These are phyloP conservation scores for Fusarium sp. DNA, from an alignment of 2,329 filamentous ascomycete species.

Conservation along the genomic window DNA sequence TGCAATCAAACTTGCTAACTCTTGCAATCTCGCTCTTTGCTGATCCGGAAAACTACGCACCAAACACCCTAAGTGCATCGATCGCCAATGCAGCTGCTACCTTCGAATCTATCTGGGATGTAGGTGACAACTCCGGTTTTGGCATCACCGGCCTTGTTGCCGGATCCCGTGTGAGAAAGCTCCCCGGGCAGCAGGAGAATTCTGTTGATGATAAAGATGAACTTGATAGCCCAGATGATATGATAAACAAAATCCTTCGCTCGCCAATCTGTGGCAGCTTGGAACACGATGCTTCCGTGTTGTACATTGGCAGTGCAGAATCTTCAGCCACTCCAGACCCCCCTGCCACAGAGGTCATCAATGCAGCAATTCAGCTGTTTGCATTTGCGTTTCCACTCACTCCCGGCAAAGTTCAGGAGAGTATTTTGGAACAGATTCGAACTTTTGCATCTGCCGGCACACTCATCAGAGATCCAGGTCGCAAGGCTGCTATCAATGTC, in stretches of 20 bases:
- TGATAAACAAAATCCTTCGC: constrained; percentile 71
- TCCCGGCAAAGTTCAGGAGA: constrained; percentile 92
- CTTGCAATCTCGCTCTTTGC: constrained; percentile 92
- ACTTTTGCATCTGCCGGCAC: constrained; percentile 86
- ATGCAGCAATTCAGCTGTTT: constrained; percentile 93
- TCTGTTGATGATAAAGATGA: constrained; percentile 61
- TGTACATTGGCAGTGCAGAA: constrained; percentile 72
- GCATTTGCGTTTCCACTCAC: constrained; percentile 92
- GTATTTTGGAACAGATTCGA: constrained; percentile 91
- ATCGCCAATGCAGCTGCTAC: constrained; percentile 91
- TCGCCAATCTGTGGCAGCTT: constrained; percentile 85
- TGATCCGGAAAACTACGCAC: constrained; percentile 88
- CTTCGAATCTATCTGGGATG: constrained; percentile 95
- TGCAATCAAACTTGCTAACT: constrained; percentile 92
- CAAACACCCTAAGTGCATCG: constrained; percentile 87
- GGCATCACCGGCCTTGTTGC: constrained; percentile 88
- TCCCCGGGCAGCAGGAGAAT: constrained; percentile 76
- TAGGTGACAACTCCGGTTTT: constrained; percentile 94
- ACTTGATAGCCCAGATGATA: constrained; percentile 71
- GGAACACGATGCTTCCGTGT: constrained; percentile 87
- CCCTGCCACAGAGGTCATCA: constrained; percentile 92
- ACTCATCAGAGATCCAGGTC: constrained; percentile 86
- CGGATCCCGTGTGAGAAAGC: constrained; percentile 78
- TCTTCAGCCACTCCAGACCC: constrained; percentile 74
- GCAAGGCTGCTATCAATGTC: constrained; percentile 90